These are phyloP conservation scores for Leucosporidium yakuticum DNA, from an alignment of 768 basidiomycete genomes.

Conservation along the genomic window DNA sequence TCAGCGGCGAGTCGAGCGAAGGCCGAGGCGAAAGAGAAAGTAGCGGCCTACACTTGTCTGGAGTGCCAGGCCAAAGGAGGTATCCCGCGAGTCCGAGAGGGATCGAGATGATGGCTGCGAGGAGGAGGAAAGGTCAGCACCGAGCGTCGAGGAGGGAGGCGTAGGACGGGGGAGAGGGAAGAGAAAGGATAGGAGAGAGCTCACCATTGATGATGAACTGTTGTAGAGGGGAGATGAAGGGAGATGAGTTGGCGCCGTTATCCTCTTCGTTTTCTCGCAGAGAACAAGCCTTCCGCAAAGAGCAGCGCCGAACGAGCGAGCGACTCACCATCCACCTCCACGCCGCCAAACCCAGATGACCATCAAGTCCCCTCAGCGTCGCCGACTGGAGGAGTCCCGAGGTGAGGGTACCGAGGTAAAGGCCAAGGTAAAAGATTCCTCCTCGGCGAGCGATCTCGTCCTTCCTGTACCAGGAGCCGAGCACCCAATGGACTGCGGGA, in stretches of 20 bases:
- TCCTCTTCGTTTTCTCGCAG: too few relatives aligned
- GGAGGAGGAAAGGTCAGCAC: too few relatives aligned
- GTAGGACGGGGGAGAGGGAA: too few relatives aligned
- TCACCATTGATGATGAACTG: too few relatives aligned
- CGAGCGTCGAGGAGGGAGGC: too few relatives aligned
- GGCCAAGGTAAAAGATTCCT: not conserved
- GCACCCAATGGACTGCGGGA: not conserved
- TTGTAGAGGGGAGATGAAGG: too few relatives aligned
- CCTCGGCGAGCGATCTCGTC: not conserved
- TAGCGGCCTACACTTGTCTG: not conserved
- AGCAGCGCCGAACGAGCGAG: too few relatives aligned
- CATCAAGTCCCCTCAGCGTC: not conserved
- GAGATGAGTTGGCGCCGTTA: too few relatives aligned
- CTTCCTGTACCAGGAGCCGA: not conserved
- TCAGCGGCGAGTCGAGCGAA: too few relatives aligned
- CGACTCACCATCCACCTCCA: not conserved
- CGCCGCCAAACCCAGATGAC: not conserved
- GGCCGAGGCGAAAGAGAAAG: not conserved
- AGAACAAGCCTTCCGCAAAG: too few relatives aligned
- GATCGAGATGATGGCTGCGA: not conserved
- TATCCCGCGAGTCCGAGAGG: not conserved
- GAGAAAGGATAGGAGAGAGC: too few relatives aligned
- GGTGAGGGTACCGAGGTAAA: not conserved
- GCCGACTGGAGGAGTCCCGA: not conserved
- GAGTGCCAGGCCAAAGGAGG: not conserved